Percentiles rank a stretch among this genome's conserved stretches.
phyloP scores from a whole-genome alignment of 2,329 filamentous ascomycete genomes.

The Ascosphaera aggregata region DNA sequence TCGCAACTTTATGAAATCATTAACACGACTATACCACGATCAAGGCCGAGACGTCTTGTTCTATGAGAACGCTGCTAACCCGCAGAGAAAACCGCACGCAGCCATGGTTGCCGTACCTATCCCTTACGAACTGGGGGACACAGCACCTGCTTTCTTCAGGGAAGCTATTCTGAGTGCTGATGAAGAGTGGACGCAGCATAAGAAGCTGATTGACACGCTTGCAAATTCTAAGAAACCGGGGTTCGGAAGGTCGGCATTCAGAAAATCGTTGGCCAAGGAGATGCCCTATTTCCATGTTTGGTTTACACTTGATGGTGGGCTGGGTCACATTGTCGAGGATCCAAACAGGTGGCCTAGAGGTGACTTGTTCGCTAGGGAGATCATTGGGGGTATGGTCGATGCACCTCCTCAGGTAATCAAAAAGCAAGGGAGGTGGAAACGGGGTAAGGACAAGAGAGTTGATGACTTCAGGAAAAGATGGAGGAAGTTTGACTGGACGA shows the following conservation, averaged over 20 bases:
- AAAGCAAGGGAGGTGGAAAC: constrained; percentile 68
- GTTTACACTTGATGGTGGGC: constrained; percentile 77
- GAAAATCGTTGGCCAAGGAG: constrained; percentile 66
- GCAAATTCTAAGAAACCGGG: constrained; percentile 29
- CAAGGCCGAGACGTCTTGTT: constrained; percentile 85
- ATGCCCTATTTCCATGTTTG: constrained; percentile 98
- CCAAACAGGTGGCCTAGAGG: constrained; percentile 64
- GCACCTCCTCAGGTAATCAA: constrained; percentile 62
- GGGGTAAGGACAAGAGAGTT: constrained; percentile 38
- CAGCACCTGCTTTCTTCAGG: constrained; percentile 79
- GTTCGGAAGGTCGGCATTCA: constrained; percentile 59
- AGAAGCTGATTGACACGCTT: constrained; percentile 75
- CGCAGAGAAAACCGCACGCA: constrained; percentile 58
- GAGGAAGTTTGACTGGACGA: constrained; percentile 83
- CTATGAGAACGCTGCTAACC: constrained; percentile 85
- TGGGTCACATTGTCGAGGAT: constrained; percentile 87
- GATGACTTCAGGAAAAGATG: constrained; percentile 66
- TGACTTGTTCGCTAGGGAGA: constrained; percentile 78
- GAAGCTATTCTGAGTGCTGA: constrained; percentile 78
- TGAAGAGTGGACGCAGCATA: constrained; percentile 89
- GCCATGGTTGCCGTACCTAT: constrained; percentile 70
- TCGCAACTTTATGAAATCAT: constrained; percentile 94
- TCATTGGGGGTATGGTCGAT: constrained; percentile 82
- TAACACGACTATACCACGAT: constrained; percentile 85
- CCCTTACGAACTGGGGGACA: constrained; percentile 76